Evolutionary conservation across 2,329 filamentous ascomycete genomes (phyloP).

Genomic region (Penicillium verrucosum): DNA sequence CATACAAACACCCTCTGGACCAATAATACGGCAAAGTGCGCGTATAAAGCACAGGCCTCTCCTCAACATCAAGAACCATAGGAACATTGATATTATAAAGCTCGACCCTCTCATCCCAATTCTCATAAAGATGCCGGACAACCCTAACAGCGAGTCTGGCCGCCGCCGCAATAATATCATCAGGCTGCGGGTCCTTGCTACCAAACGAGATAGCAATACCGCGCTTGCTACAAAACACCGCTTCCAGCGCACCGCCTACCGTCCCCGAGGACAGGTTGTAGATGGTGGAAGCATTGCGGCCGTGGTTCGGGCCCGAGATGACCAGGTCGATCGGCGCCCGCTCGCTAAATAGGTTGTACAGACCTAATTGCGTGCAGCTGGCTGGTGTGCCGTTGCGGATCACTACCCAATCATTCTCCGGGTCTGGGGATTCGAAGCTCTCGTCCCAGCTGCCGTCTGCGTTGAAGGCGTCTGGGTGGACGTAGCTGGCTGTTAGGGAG

Average conservation of each 20-base stretch:
- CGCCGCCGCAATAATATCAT: constrained; percentile 69
- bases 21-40: constrained; percentile 84
- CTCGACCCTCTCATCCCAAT: constrained; percentile 70
- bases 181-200: constrained; percentile 74
- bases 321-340: constrained; percentile 68
- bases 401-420: constrained; percentile 59
- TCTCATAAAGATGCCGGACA: constrained; percentile 67
- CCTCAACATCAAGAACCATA: constrained; percentile 68
- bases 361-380: constrained; percentile 71
- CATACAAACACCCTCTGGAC: constrained; percentile 72
- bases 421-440: not conserved
- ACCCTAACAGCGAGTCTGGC: constrained; percentile 68
- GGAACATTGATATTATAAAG: constrained; percentile 86
- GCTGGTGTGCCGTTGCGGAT: constrained; percentile 74
- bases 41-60: constrained; percentile 69
- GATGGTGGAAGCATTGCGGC: constrained; percentile 72
- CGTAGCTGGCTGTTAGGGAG: constrained; percentile 75
- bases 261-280: constrained; percentile 74
- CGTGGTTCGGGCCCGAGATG: constrained; percentile 74
- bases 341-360: constrained; percentile 70
- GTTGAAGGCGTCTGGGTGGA: constrained; percentile 57
- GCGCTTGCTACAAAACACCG: constrained; percentile 63
- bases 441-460: constrained; percentile 54
- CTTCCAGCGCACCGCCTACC: constrained; percentile 71
- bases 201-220: constrained; percentile 81